Evolutionary conservation across 2,329 filamentous ascomycete genomes (phyloP), one percentile per base, ranked within the genome.

Genomic region (Fusarium poae): DNA sequence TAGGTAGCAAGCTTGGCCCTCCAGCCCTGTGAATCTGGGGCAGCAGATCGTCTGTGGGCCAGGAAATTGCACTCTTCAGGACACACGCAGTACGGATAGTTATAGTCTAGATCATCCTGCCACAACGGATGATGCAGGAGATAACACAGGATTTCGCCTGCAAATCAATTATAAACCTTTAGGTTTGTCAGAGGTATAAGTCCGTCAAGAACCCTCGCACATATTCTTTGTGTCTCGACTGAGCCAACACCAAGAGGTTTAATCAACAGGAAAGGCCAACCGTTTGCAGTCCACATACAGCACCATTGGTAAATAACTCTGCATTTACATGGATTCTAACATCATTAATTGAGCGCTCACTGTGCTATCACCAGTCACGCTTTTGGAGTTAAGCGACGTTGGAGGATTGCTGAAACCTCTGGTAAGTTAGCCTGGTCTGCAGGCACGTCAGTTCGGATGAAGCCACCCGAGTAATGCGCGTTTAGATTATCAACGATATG

Each of bases 371-470:
- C 29, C 29, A 61, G 49, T 52, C 42, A n/a, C 55, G 45, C 45
- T 62, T 13, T 39, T 8, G 34, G 13, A n/a, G 23, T n/a, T 18
- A 39, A n/a, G 23, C 23, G 18, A 35, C 21, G 23, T 49, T 25
- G 35, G 11, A 39, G 23, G 27, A 65, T 32, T 40, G 32, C 44
- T 44, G 30, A 45, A 56, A 57, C 61, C 64, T 70, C 49, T 30
- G 64, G 69, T 60, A 62, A 67, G 62, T 71, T 72, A 59, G 62
- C 67, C 60, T 54, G 70, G 64, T 62, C 58, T 66, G 54, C 51
- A 71, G 67, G 29, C 44, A 56, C 55, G 39, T 65, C 59, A 62
- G 53, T 29, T 52, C 58, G 64, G 65, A 46, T 53, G 40, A 64
- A 61, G 49, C 34, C 32, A 16, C 51, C 40, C 39, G 27, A 49